phyloP scores from a whole-genome alignment of 2,329 filamentous ascomycete species.

The Fusarium pseudograminearum region DNA sequence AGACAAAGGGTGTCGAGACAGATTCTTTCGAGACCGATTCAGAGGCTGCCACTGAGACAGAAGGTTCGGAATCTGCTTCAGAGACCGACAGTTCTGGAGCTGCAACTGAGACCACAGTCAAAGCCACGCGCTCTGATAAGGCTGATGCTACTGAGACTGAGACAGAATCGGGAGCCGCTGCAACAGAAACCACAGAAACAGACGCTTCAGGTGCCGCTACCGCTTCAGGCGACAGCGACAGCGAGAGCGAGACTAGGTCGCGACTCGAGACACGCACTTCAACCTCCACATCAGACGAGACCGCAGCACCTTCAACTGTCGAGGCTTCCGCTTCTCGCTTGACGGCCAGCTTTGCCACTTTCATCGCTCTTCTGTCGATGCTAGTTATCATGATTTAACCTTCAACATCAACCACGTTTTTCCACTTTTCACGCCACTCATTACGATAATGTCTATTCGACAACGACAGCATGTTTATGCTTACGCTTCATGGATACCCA shows the following conservation, averaged over 20 bases:
- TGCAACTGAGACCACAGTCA: slow-evolving; percentile 18
- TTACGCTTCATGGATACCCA: slow-evolving; percentile 40
- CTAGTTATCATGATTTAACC: slow-evolving; percentile 41
- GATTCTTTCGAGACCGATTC: slow-evolving; percentile 3
- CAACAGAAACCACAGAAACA: slow-evolving; percentile 14
- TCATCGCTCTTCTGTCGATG: slow-evolving; percentile 40
- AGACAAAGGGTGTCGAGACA: slow-evolving; percentile 13
- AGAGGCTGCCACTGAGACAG: neutral
- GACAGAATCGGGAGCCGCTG: neutral
- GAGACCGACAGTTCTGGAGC: slow-evolving; percentile 5
- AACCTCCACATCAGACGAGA: slow-evolving; percentile 10
- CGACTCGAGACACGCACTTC: slow-evolving; percentile 42
- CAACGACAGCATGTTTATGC: slow-evolving; percentile 32
- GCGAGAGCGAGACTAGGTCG: slow-evolving; percentile 13
- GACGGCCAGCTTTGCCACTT: slow-evolving; percentile 30
- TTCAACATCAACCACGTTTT: slow-evolving; percentile 22
- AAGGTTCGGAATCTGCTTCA: neutral
- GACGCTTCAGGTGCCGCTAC: neutral
- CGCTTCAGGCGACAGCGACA: neutral
- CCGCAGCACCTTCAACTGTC: slow-evolving; percentile 33
- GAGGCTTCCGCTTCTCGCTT: slow-evolving; percentile 40
- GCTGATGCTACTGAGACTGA: slow-evolving; percentile 7
- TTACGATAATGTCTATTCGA: slow-evolving; percentile 41
- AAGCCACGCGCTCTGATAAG: slow-evolving; percentile 10
- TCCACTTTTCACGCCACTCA: slow-evolving; percentile 44